Evolutionary conservation across 2,329 filamentous ascomycete species (phyloP).

Genomic region (Penicillium sp.): DNA sequence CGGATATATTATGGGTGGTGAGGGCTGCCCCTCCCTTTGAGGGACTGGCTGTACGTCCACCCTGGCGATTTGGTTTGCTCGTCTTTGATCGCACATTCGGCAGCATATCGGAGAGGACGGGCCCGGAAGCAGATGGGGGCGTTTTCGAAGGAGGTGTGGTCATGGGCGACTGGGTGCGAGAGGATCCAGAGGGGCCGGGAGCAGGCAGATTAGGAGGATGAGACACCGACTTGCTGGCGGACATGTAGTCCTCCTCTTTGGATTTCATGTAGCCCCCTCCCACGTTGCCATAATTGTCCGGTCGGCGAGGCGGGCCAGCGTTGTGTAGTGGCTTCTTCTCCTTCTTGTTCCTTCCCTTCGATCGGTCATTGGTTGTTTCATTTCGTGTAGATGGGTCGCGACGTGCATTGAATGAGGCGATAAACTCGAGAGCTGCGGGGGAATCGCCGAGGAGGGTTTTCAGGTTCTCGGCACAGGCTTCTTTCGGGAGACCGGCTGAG

Average conservation of each 20-base stretch:
- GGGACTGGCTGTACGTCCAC: conserved; percentile 70
- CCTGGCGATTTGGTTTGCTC: conserved; percentile 69
- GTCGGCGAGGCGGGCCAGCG: conserved; percentile 59
- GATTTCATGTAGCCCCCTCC: conserved; percentile 75
- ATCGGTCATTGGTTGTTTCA: conserved; percentile 6
- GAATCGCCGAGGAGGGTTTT: conserved; percentile 86
- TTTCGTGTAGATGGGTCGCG: conserved; percentile 32
- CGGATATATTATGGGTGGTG: conserved; percentile 51
- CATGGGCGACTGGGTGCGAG: conserved; percentile 43
- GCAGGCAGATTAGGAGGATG: conserved; percentile 40
- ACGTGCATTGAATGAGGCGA: conserved; percentile 70
- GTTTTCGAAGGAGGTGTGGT: conserved; percentile 39
- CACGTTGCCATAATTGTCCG: conserved; percentile 63
- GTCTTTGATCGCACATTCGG: conserved; percentile 59
- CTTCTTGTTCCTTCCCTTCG: conserved; percentile 50
- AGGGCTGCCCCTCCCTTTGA: conserved; percentile 48
- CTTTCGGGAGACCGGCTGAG: conserved; percentile 70
- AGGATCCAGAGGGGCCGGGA: conserved; percentile 44
- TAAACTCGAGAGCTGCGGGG: conserved; percentile 69
- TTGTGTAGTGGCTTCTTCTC: conserved; percentile 61
- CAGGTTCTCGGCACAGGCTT: conserved; percentile 78
- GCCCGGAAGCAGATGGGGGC: conserved; percentile 69
- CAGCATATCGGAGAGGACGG: conserved; percentile 73
- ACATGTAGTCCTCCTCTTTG: conserved; percentile 69
- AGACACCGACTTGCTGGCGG: conserved; percentile 44